These are phyloP conservation scores for Sugiyamaella floridensis DNA, from an alignment of 805 yeast genomes.

Conservation along the genomic window DNA sequence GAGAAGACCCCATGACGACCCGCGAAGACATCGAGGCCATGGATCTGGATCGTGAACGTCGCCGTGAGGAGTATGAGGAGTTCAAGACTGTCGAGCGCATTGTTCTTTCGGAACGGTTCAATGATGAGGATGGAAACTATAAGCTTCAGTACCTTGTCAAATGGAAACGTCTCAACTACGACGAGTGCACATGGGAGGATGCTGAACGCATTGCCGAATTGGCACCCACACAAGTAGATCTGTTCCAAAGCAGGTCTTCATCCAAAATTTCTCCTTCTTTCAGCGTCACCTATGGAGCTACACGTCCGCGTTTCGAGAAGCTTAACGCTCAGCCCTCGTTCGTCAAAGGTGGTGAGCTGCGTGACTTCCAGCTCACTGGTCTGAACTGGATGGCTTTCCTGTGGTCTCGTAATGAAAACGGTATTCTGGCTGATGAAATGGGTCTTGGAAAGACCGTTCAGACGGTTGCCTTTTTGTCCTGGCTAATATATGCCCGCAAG, in stretches of 20 bases:
- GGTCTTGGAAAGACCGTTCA: conserved; percentile 98
- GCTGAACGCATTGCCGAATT: conserved; percentile 79
- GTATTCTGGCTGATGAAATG: conserved; percentile 98
- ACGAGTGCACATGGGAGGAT: conserved; percentile 95
- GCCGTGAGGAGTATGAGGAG: conserved; percentile 76
- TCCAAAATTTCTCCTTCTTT: conserved; percentile 79
- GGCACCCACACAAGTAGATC: conserved; percentile 78
- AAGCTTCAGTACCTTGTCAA: conserved; percentile 78
- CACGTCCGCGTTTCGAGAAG: conserved; percentile 86
- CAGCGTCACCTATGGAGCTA: conserved; percentile 65
- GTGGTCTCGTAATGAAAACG: conserved; percentile 97
- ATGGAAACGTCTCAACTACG: conserved; percentile 90
- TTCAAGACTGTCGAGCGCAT: conserved; percentile 84
- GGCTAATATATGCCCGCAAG: conserved; percentile 91
- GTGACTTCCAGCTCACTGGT: conserved; percentile 98
- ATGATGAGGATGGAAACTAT: conserved; percentile 48
- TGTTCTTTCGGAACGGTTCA: conserved; percentile 69
- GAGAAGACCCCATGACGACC: conserved; percentile 75
- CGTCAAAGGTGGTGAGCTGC: conserved; percentile 81
- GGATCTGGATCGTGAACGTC: conserved; percentile 84
- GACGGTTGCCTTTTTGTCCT: conserved; percentile 87
- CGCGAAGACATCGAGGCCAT: conserved; percentile 88
- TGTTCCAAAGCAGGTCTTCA: conserved; percentile 71
- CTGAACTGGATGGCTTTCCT: conserved; percentile 99
- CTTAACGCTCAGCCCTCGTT: conserved; percentile 79